phyloP scores from a whole-genome alignment of 1,139 yeast species.

The Suzukiozyma palmioleophila region DNA sequence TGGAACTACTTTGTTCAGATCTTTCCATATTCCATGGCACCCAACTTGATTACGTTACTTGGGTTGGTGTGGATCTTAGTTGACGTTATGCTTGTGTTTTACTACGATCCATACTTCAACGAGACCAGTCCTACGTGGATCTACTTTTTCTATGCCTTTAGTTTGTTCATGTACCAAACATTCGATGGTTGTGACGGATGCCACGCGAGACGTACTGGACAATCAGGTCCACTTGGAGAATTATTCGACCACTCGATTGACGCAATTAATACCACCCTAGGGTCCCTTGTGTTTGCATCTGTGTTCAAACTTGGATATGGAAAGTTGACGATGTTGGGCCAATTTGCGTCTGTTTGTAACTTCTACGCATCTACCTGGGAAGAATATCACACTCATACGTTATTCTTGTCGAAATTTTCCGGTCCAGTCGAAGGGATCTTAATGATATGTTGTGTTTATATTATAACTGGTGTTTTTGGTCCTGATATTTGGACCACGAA shows the following conservation, averaged over 20 bases:
- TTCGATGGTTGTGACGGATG: constrained; percentile 96
- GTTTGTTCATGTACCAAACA: constrained; percentile 87
- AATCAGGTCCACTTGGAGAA: constrained; percentile 92
- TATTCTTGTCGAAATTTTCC: constrained; percentile 73
- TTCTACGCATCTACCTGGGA: constrained; percentile 95
- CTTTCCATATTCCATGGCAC: constrained; percentile 86
- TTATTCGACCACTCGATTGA: constrained; percentile 92
- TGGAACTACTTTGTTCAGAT: constrained; percentile 68
- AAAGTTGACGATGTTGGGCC: constrained; percentile 57
- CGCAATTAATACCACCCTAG: constrained; percentile 84
- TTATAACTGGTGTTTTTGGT: constrained; percentile 65
- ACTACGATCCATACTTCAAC: constrained; percentile 67
- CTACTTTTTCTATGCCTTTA: constrained; percentile 74
- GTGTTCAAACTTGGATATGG: constrained; percentile 72
- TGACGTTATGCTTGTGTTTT: constrained; percentile 63
- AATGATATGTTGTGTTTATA: constrained; percentile 51
- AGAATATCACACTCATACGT: constrained; percentile 85
- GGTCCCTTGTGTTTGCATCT: constrained; percentile 67
- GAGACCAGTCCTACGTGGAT: constrained; percentile 73
- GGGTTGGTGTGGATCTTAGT: constrained; percentile 70
- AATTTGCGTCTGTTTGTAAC: constrained; percentile 74
- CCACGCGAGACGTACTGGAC: constrained; percentile 91
- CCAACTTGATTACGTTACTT: constrained; percentile 75
- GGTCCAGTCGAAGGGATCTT: constrained; percentile 96
- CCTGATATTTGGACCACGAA: constrained; percentile 59